Evolutionary conservation across 495 filamentous ascomycete genomes (phyloP), one percentile per base, ranked within the genome.

Genomic region (Tuber magnatum): DNA sequence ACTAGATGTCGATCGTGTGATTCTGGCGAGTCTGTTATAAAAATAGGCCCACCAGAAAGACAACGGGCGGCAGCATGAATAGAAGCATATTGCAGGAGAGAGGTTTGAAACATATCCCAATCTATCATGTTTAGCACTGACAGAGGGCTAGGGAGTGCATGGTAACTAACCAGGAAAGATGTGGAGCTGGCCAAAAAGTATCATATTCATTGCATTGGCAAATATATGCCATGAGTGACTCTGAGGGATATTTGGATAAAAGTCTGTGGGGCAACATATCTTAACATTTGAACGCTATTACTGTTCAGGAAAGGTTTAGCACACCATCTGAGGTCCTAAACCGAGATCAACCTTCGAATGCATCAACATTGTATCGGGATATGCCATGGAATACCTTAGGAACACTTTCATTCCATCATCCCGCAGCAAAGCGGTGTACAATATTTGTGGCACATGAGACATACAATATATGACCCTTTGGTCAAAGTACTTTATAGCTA

Each of bases 81-180:
- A 0, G 86, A 86, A 5, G 91, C 90, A 80, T 91, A 94, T 0
- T 87, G 85, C 80, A 94, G 92, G 8, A 83, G 82, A 56, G 85
- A 85, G 1, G 94, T 97, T 81, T 97, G 94, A 84, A 99, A 99
- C 94, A 99, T 97, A 83, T 97, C 94, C 94, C 94, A 99, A 83
- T 99, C 94, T 78, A 0, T 24, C 68, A 43, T 42, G 2, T 24
- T 69, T 74, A 68, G 68, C 39, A 48, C 39, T 39, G 10, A 38
- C n/a, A 40, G 32, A n/a, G 40, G 35, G 18, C 3, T 39, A 35
- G 24, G 4, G n/a, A 44, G 35, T 28, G 16, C 1, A 28, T 44
- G 38, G 18, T 7, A 40, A 43, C 77, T 2, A 78, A 78, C 77
- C 77, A 2, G 80, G 80, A 12, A 92, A 80, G 22, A 88, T 88